Conservation (phyloP, 78 protist species). For the Mastigamoeba balamuthi region DNA sequence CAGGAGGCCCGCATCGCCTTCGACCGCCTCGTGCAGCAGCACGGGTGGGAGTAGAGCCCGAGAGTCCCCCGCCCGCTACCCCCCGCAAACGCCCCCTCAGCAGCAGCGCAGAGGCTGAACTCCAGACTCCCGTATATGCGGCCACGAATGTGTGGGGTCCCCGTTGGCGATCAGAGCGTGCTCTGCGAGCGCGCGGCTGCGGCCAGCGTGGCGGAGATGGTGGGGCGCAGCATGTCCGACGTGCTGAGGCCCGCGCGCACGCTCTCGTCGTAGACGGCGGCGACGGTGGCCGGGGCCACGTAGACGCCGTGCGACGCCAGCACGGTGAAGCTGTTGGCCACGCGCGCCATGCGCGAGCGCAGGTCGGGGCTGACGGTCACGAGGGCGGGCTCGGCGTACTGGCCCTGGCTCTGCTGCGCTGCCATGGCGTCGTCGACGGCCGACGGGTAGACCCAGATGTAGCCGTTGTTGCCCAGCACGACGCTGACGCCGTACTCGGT, state of each 20-base stretch:
- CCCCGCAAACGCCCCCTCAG: too few relatives aligned
- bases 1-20: conserved; percentile 11
- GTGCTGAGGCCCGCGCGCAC: conserved; percentile 9
- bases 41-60: too few relatives aligned
- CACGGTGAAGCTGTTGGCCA: conserved; percentile 12
- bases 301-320: conserved; percentile 9
- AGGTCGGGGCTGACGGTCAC: conserved; percentile 6
- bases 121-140: too few relatives aligned
- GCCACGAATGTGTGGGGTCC: too few relatives aligned
- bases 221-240: conserved; percentile 36
- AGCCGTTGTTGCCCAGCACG: conserved; percentile 76
- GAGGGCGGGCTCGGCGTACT: conserved; percentile 14
- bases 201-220: neutral
- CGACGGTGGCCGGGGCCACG: conserved; percentile 13
- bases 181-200: too few relatives aligned
- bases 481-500: conserved; percentile 64
- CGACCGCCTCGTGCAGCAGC: too few relatives aligned
- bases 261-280: conserved; percentile 19
- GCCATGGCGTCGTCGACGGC: neutral
- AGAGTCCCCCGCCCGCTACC: too few relatives aligned
- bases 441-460: conserved; percentile 40
- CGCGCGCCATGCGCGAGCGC: conserved; percentile 17
- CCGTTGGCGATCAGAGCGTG: too few relatives aligned
- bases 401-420: conserved; percentile 10
- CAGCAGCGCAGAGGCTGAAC: too few relatives aligned